Conservation (phyloP, 768 basidiomycete genomes). For the Boletus patriciae region DNA sequence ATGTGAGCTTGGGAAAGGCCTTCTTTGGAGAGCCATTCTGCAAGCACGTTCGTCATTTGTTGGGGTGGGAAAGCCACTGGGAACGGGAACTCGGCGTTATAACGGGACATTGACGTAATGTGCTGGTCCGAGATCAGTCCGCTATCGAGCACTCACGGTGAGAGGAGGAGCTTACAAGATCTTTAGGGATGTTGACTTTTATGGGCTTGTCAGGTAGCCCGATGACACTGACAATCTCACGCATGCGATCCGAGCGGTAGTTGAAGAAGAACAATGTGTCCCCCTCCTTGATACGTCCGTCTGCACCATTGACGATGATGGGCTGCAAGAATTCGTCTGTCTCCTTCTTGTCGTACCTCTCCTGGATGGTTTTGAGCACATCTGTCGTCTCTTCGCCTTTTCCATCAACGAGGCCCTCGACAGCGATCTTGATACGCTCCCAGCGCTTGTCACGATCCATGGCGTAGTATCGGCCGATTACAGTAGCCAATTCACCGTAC, state of each 20-base stretch:
- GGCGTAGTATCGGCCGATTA: constrained; percentile 91
- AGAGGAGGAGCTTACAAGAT: constrained; percentile 55
- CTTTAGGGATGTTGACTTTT: constrained; percentile 76
- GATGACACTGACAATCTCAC: constrained; percentile 82
- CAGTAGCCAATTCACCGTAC: constrained; percentile 79
- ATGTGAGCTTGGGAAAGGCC: constrained; percentile 86
- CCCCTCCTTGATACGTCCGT: constrained; percentile 77
- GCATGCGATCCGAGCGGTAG: constrained; percentile 95
- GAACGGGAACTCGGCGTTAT: constrained; percentile 92
- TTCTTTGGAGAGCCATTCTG: constrained; percentile 83
- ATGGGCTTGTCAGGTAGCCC: constrained; percentile 82
- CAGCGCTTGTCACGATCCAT: constrained; percentile 98
- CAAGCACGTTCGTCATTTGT: constrained; percentile 90
- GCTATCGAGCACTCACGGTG: not conserved
- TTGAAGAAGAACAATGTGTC: constrained; percentile 97
- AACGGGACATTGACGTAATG: constrained; percentile 92
- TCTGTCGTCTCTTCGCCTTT: constrained; percentile 56
- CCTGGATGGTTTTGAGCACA: constrained; percentile 63
- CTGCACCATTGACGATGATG: constrained; percentile 79
- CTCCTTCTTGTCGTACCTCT: constrained; percentile 78
- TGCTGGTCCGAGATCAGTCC: constrained; percentile 41
- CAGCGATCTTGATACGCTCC: constrained; percentile 89
- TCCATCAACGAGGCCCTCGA: constrained; percentile 81
- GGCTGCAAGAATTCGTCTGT: constrained; percentile 98
- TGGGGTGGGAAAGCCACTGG: constrained; percentile 91